Base-by-base conservation (phyloP, 129 eudicot species). In the Centrapalus pauciflorus region DNA sequence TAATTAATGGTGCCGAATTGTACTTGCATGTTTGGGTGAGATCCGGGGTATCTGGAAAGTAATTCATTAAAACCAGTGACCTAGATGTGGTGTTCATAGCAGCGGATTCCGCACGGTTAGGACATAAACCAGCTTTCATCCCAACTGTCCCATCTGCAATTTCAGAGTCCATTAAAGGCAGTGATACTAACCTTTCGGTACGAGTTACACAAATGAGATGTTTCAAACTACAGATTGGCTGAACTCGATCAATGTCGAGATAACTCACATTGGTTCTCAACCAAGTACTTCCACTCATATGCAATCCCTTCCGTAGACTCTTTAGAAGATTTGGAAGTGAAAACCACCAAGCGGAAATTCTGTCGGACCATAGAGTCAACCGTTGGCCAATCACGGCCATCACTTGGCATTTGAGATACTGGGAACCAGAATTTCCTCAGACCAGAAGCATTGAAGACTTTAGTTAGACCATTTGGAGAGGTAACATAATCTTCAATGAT, bases 401-500 rank as follows among this genome's bases (percentile, higher is more conserved):
- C 77, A 55, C 67, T 80, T 32, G 99, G 99, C 99, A 93, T 93
- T 61, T 80, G 83, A 57, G 90, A 69, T 17, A 81, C 90, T 11
- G 96, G 99, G 70, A 93, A 88, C 95, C 95, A 88, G 64, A 65
- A 93, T 66, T 86, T 80, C 56, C 79, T 86, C 41, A 93, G 72
- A 23, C 96, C 98, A 77, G 99, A 83, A 30, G 91, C 84, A 24
- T 84, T 80, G 64, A 93, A 88, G 67, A 93, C 92, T 58, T 82
- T 89, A 17, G 77, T 83, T 58, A 88, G 78, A 59, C 99, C 99
- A 19, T 86, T 86, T 54, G 92, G 96, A 56, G 99, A 82, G 21
- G 95, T 74, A 24, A 93, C 99, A 33, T 93, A 93, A 71, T 93
- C 99, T 79, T 93, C 99, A 74, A 93, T 93, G 64, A 93, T 66